Evolutionary conservation across 2,329 filamentous ascomycete species (phyloP).

Genomic region (Sclerotinia nivalis): DNA sequence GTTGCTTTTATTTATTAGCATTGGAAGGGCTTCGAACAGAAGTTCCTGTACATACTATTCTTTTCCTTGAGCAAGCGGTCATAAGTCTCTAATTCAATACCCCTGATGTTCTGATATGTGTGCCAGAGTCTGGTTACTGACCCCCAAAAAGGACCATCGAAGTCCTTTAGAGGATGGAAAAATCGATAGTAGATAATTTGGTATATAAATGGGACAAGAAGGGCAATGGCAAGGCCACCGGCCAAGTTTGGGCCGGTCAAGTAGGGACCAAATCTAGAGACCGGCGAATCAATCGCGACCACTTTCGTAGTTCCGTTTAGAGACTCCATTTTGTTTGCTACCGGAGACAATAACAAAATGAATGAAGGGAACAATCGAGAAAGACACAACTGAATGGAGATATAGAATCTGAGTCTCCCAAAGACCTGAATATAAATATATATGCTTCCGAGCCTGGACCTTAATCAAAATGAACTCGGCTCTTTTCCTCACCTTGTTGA

Average conservation of each 20-base stretch:
- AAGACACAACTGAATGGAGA: neutral
- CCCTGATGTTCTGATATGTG: slow-evolving; percentile 52
- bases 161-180: slow-evolving; percentile 54
- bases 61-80: slow-evolving; percentile 48
- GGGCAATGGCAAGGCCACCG: neutral
- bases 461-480: neutral
- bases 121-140: slow-evolving; percentile 55
- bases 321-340: neutral
- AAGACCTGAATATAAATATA: neutral
- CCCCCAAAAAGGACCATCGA: slow-evolving; percentile 57
- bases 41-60: slow-evolving; percentile 46
- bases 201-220: slow-evolving; percentile 19
- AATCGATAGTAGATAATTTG: slow-evolving; percentile 53
- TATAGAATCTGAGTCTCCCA: neutral
- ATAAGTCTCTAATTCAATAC: slow-evolving; percentile 48
- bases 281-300: neutral
- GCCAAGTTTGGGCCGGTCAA: neutral
- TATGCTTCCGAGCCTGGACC: neutral
- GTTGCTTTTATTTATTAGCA: slow-evolving; percentile 44
- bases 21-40: neutral
- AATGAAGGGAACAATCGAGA: neutral
- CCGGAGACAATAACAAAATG: neutral
- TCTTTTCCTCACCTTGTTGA: slow-evolving; percentile 3
- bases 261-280: neutral
- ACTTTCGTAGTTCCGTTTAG: neutral